Conservation (phyloP, 805 yeast genomes). For the Helenozyma baotianmanensis region DNA sequence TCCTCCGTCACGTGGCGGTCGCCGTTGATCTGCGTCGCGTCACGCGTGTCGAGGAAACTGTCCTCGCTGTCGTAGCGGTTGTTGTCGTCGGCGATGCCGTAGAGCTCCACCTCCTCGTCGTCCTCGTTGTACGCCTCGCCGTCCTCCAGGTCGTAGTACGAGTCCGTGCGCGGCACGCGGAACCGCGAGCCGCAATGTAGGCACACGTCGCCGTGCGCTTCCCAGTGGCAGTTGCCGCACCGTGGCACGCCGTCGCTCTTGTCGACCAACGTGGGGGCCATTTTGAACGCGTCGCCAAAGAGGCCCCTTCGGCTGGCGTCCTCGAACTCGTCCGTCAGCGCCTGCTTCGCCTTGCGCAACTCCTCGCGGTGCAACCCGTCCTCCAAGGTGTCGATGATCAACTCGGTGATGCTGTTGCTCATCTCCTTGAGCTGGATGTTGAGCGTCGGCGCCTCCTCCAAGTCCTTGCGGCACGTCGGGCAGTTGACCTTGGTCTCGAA, state of each 20-base stretch:
- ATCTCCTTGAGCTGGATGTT: constrained; percentile 51
- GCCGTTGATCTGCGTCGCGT: constrained; percentile 17
- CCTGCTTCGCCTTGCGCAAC: constrained; percentile 23
- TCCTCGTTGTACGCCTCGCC: constrained; percentile 34
- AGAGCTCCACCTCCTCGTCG: constrained; percentile 22
- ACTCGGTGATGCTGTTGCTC: constrained; percentile 30
- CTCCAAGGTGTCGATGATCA: constrained; percentile 32
- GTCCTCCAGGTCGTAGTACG: constrained; percentile 33
- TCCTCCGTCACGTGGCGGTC: constrained; percentile 14
- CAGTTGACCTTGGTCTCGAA: constrained; percentile 54
- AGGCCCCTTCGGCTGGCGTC: constrained; percentile 39
- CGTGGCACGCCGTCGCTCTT: constrained; percentile 68
- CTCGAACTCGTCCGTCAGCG: constrained; percentile 31
- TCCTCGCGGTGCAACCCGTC: constrained; percentile 20
- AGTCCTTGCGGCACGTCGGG: constrained; percentile 58
- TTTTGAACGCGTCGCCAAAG: constrained; percentile 49
- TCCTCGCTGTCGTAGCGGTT: constrained; percentile 15
- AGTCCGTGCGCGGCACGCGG: constrained; percentile 28
- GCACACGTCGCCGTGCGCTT: constrained; percentile 62
- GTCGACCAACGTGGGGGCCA: constrained; percentile 52
- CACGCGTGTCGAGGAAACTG: constrained; percentile 17
- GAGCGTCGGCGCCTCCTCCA: constrained; percentile 47
- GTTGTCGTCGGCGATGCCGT: constrained; percentile 11
- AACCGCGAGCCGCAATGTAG: constrained; percentile 62
- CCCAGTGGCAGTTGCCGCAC: constrained; percentile 79